A percentile compares a stretch with the other conserved stretches of the same genome.
Conservation (phyloP, 179 eudicot genomes). For the Nepenthes alata region DNA sequence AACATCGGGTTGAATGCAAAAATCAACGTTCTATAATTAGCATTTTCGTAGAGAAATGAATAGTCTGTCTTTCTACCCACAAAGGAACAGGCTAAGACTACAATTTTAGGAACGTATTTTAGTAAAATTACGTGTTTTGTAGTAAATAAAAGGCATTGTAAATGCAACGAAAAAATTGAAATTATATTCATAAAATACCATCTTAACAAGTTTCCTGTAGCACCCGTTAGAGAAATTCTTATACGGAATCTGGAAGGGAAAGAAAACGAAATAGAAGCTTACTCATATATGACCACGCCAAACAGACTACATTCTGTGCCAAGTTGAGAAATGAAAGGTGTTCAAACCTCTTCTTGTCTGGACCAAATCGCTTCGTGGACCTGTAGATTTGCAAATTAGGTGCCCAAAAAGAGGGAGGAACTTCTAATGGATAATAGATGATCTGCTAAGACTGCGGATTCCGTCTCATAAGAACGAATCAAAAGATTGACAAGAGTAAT, state of each 20-base stretch:
- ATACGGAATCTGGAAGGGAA: not conserved
- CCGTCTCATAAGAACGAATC: no score
- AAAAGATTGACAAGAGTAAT: no score
- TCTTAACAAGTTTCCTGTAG: no score
- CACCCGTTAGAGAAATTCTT: no score
- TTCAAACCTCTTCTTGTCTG: slow-evolving; percentile 76
- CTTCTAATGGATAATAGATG: no score
- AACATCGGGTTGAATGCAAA: not conserved
- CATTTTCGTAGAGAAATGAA: no score
- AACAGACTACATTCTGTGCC: slow-evolving; percentile 86
- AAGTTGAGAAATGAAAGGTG: slow-evolving; percentile 81
- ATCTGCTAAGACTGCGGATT: no score
- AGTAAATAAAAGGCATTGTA: not conserved
- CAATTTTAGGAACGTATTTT: no score
- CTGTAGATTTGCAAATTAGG: slow-evolving; percentile 18
- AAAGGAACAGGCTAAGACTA: no score
- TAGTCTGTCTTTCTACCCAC: no score
- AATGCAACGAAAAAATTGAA: not conserved
- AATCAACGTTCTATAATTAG: not conserved
- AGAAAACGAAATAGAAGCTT: slow-evolving; percentile 16
- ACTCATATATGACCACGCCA: slow-evolving; percentile 85
- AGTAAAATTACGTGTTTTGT: no score
- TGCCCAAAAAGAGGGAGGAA: not conserved
- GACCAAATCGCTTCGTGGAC: slow-evolving; percentile 86
- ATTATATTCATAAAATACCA: not conserved